Evolutionary conservation across 495 filamentous ascomycete species (phyloP).

Genomic region (Penicillium crystallinum): DNA sequence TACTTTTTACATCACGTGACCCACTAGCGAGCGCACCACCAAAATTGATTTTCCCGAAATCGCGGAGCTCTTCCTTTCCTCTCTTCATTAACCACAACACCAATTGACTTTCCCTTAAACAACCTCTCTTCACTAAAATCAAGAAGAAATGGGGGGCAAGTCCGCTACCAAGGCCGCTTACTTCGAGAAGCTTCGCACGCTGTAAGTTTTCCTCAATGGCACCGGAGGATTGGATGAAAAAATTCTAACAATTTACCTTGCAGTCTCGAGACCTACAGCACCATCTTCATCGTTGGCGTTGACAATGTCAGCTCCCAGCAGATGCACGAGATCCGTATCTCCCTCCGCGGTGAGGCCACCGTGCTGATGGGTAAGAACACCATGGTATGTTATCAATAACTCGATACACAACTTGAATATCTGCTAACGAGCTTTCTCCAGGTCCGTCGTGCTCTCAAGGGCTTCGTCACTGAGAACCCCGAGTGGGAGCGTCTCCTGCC

Average conservation of each 20-base stretch:
- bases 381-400: constrained; percentile 58
- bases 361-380: constrained; percentile 99
- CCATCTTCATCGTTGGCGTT: constrained; percentile 94
- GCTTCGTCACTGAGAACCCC: constrained; percentile 82
- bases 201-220: neutral
- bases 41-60: constrained; percentile 30
- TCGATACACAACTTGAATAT: neutral
- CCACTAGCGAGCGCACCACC: constrained; percentile 40
- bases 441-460: constrained; percentile 96
- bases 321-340: constrained; percentile 98
- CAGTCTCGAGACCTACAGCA: constrained; percentile 77
- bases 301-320: constrained; percentile 99
- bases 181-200: constrained; percentile 97
- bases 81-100: constrained; percentile 28
- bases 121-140: constrained; percentile 80
- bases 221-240: neutral
- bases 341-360: constrained; percentile 81
- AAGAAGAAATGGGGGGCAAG: constrained; percentile 99
- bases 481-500: constrained; percentile 97
- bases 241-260: neutral
- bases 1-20: constrained; percentile 27
- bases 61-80: constrained; percentile 12
- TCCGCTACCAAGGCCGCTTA: constrained; percentile 89
- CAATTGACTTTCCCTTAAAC: constrained; percentile 73
- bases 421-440: constrained; percentile 29